Percentiles rank a stretch among this genome's conserved stretches.
These are phyloP conservation scores for Lolium rigidum DNA, from an alignment of 176 grass and related monocot species.

Conservation along the genomic window DNA sequence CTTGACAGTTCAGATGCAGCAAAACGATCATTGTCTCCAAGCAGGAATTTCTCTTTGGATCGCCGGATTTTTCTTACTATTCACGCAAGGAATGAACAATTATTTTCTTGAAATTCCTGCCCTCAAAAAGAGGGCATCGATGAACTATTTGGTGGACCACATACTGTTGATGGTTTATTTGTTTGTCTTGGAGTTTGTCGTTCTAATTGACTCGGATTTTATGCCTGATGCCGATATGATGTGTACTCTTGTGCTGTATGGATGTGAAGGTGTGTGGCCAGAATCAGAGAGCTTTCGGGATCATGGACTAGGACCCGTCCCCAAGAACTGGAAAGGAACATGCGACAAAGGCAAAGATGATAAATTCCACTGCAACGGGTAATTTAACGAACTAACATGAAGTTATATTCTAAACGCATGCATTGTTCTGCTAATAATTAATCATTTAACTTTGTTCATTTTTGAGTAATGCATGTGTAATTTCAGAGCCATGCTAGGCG, in stretches of 20 bases:
- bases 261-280: constrained; percentile 85
- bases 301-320: constrained; percentile 70
- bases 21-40: not conserved
- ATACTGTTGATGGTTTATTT: not conserved
- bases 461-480: not conserved
- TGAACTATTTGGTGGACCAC: not conserved
- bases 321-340: constrained; percentile 73
- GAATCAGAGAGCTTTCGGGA: constrained; percentile 92
- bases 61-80: not conserved
- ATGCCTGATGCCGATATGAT: not conserved
- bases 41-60: not conserved
- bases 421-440: not conserved
- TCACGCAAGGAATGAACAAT: not conserved
- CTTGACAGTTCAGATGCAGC: constrained; percentile 11
- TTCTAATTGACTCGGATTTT: not conserved
- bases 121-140: not conserved
- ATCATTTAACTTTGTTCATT: not conserved
- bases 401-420: not conserved
- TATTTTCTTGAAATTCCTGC: not conserved
- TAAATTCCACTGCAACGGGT: constrained; percentile 80
- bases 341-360: constrained; percentile 69
- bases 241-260: not conserved
- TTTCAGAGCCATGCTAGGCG: constrained; percentile 16
- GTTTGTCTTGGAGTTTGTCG: not conserved
- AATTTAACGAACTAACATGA: not conserved